Evolutionary conservation across 2,329 filamentous ascomycete species (phyloP), one percentile per base, ranked within the genome.

Genomic region (Metarhizium anisopliae): DNA sequence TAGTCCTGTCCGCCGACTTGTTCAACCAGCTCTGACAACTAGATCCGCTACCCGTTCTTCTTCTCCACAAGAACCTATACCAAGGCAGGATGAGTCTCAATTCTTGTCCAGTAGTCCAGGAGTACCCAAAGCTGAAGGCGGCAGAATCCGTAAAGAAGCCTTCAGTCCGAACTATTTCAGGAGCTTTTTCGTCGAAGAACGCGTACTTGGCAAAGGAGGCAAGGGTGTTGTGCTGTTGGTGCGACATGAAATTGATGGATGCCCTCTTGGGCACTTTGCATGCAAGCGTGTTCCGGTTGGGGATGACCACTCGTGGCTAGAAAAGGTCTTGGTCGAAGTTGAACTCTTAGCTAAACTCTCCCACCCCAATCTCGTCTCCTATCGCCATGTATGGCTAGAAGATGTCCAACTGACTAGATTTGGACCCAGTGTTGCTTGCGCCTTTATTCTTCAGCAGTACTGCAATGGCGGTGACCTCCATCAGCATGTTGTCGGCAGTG

Each of bases 211-310:
- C 0, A 83, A 87, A 65, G 94, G 95, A 25, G 94, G 95, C 3
- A 96, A 96, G 67, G 94, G 94, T 0, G 91, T 99, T 3, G 94
- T 99, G 2, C 72, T 99, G 50, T 78, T 97, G n/a, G 94, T 99
- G 10, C 85, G 89, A 58, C 94, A 99, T 72, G 81, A 95, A 61
- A 83, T 99, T 56, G 94, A 97, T 68, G 87, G 90, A 25, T 93
- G 95, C 49, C 82, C 85, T 36, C 77, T 99, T 2, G 94, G 94
- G 2, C 82, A 94, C 60, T 99, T 95, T 70, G 94, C 94, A 13
- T 99, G 94, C 77, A 99, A 99, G 72, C 84, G 95, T 50, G 92
- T 99, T 0, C 95, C 94, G 0, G 94, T 99, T 3, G 89, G 94
- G 14, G 88, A 99, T 66, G 90, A 97, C 64, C 93, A 96, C 65